phyloP scores from a whole-genome alignment of 2,329 filamentous ascomycete genomes.

The Ceratocystis cubensis region DNA sequence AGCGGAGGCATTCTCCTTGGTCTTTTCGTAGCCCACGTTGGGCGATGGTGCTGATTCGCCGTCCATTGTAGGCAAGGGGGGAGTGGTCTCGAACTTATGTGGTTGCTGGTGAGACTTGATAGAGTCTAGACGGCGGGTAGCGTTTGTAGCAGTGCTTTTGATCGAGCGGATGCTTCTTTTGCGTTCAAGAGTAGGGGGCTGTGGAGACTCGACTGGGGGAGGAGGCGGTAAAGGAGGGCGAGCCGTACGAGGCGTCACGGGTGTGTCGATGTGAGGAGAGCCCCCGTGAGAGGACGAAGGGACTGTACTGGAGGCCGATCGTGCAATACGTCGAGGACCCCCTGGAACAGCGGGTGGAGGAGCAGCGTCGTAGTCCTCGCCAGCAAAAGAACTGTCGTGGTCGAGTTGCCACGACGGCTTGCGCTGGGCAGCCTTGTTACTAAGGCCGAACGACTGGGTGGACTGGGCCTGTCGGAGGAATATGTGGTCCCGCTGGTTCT shows the following conservation, averaged over 20 bases:
- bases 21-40: constrained; percentile 46
- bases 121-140: constrained; percentile 11
- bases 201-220: constrained; percentile 23
- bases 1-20: constrained; percentile 41
- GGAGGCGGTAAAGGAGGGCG: constrained; percentile 2
- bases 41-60: constrained; percentile 46
- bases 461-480: constrained; percentile 13
- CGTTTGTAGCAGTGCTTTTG: constrained; percentile 29
- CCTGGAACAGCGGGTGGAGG: constrained; percentile 74
- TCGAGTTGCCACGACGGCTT: constrained; percentile 38
- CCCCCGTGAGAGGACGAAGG: constrained; percentile 13
- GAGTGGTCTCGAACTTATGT: background rate
- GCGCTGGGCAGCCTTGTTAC: constrained; percentile 11
- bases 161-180: constrained; percentile 48
- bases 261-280: constrained; percentile 21
- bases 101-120: constrained; percentile 2
- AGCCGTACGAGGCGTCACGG: background rate
- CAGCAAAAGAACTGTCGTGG: constrained; percentile 37
- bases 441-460: background rate
- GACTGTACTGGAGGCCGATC: constrained; percentile 22
- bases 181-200: constrained; percentile 37
- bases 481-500: constrained; percentile 16
- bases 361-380: constrained; percentile 60
- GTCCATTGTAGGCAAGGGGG: constrained; percentile 29
- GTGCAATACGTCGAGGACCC: constrained; percentile 49